These are phyloP conservation scores for Citrus mangshanensis DNA, from an alignment of 345 rosid species.

Conservation along the genomic window DNA sequence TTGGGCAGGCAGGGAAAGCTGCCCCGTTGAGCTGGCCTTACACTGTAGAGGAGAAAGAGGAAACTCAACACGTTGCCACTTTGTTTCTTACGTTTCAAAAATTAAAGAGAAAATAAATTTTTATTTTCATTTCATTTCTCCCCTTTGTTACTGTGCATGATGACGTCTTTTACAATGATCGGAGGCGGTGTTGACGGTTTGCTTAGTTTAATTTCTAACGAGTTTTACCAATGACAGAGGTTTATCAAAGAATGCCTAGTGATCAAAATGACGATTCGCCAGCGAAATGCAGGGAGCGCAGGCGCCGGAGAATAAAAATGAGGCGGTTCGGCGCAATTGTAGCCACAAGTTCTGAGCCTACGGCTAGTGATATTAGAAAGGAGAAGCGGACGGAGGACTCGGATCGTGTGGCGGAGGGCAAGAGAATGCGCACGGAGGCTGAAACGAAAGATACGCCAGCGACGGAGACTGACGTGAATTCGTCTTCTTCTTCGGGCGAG, in stretches of 20 bases:
- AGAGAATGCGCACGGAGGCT: slow-evolving; percentile 22
- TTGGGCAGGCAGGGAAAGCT: slow-evolving; percentile 14
- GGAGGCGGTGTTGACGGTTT: not conserved
- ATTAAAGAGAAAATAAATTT: not conserved
- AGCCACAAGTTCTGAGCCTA: not conserved
- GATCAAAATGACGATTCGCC: slow-evolving; percentile 37
- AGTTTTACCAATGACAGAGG: not conserved
- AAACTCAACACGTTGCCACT: slow-evolving; percentile 28
- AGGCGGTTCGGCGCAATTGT: slow-evolving; percentile 41
- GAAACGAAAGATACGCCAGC: slow-evolving; percentile 15
- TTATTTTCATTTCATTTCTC: not conserved
- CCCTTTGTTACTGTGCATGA: not conserved
- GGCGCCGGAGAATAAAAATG: slow-evolving; percentile 52
- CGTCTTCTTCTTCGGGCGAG: slow-evolving; percentile 11
- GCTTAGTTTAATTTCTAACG: not conserved
- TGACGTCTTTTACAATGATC: not conserved
- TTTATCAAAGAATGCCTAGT: slow-evolving; percentile 23
- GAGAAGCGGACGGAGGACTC: slow-evolving; percentile 10
- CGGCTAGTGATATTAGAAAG: not conserved
- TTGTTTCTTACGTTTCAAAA: slow-evolving; percentile 3
- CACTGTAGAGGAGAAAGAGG: slow-evolving; percentile 14
- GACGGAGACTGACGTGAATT: not conserved
- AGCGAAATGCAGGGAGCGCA: slow-evolving; percentile 50
- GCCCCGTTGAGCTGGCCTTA: slow-evolving; percentile 17
- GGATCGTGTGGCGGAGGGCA: slow-evolving; percentile 8